Evolutionary conservation across 345 rosid species (phyloP).

Genomic region (Populus simonii): DNA sequence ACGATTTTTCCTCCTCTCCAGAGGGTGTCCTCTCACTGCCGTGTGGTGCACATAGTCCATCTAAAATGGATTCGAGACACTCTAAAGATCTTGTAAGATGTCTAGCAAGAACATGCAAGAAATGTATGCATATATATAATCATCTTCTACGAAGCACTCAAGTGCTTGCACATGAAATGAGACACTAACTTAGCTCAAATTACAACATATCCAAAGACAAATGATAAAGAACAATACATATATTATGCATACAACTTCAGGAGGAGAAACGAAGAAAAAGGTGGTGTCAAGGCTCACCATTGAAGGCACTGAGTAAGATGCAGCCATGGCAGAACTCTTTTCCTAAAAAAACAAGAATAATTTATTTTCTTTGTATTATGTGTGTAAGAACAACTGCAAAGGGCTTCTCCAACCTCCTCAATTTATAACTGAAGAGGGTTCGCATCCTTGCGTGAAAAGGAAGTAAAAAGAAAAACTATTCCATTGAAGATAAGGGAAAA

Average conservation of each 20-base stretch:
- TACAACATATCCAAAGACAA: too few relatives aligned
- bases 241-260: background rate
- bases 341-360: background rate
- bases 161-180: too few relatives aligned
- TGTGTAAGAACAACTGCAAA: conserved; percentile 9
- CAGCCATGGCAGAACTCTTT: conserved; percentile 64
- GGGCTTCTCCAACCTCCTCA: conserved; percentile 16
- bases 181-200: too few relatives aligned
- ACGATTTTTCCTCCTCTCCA: too few relatives aligned
- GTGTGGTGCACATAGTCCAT: background rate
- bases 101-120: background rate
- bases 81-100: background rate
- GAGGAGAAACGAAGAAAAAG: background rate
- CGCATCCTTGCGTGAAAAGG: background rate
- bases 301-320: conserved; percentile 85
- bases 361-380: background rate
- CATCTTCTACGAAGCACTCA: too few relatives aligned
- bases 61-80: background rate
- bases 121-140: too few relatives aligned
- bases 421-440: conserved; percentile 36
- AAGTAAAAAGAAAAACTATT: background rate
- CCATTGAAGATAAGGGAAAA: conserved; percentile 2
- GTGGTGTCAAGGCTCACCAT: conserved; percentile 44
- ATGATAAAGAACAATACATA: background rate
- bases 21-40: too few relatives aligned